phyloP scores from a whole-genome alignment of 352 stramenopile species.

The Phytopythium vexans region DNA sequence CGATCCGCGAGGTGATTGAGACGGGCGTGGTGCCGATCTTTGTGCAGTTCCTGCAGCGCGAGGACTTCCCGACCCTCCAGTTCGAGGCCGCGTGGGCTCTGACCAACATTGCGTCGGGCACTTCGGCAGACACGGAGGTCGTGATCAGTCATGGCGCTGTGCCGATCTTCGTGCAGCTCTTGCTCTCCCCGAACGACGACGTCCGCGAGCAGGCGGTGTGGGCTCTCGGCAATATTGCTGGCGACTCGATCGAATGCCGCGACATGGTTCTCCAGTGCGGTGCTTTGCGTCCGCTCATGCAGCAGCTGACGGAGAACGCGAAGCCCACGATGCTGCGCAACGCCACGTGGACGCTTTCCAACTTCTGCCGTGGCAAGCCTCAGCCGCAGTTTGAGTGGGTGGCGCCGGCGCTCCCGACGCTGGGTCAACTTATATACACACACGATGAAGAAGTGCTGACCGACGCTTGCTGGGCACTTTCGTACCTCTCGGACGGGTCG shows the following conservation, averaged over 20 bases:
- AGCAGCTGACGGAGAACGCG: slow-evolving; percentile 94
- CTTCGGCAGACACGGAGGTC: slow-evolving; percentile 96
- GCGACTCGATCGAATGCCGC: slow-evolving; percentile 95
- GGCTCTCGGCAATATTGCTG: slow-evolving; percentile 99
- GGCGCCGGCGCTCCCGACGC: slow-evolving; percentile 90
- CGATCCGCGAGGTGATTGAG: slow-evolving; percentile 99
- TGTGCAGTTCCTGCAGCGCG: slow-evolving; percentile 96
- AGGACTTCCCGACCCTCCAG: slow-evolving; percentile 92
- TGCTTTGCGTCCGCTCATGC: slow-evolving; percentile 93
- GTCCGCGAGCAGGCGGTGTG: slow-evolving; percentile 96
- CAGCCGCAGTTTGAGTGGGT: slow-evolving; percentile 84
- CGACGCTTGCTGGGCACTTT: slow-evolving; percentile 99
- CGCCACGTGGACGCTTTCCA: slow-evolving; percentile 98
- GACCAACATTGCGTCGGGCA: slow-evolving; percentile 99
- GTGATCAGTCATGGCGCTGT: slow-evolving; percentile 97
- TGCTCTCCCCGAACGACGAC: slow-evolving; percentile 96
- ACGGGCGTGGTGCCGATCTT: slow-evolving; percentile 97
- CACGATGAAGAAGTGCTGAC: slow-evolving; percentile 99
- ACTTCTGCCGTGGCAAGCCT: slow-evolving; percentile 95
- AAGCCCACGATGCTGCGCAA: slow-evolving; percentile 98
- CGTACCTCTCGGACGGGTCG: slow-evolving; percentile 97
- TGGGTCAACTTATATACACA: slow-evolving; percentile 96
- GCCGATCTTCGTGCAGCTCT: slow-evolving; percentile 96
- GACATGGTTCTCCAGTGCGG: slow-evolving; percentile 94
- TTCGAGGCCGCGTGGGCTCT: slow-evolving; percentile 99